Percentiles rank a stretch among this genome's conserved stretches.
Evolutionary conservation across 2,329 filamentous ascomycete species (phyloP).

Genomic region (Ophiocordyceps camponoti-leonardi): DNA sequence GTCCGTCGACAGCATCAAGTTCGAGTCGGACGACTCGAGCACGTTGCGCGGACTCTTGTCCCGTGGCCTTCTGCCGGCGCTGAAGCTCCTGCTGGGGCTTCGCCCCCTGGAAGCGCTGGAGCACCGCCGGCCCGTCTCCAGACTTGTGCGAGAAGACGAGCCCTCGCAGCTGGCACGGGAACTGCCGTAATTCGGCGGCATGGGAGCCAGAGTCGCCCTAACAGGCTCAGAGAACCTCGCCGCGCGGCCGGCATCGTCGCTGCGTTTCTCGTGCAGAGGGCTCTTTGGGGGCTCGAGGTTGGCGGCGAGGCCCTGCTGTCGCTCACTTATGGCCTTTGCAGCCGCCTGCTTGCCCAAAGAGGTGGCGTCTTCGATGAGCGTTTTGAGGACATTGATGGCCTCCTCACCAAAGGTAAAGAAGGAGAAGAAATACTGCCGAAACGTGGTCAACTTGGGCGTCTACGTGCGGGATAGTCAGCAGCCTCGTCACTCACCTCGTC

Average conservation of each 20-base stretch:
- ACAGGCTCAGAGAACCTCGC: constrained; percentile 36
- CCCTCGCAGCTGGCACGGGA: constrained; percentile 38
- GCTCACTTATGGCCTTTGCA: constrained; percentile 6
- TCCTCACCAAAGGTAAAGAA: constrained; percentile 81
- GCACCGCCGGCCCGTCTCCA: constrained; percentile 31
- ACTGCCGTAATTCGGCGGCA: constrained; percentile 27
- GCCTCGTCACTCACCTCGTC: constrained; percentile 50
- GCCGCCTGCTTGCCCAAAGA: constrained; percentile 14
- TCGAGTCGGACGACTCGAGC: constrained; percentile 56
- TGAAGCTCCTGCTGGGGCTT: constrained; percentile 43
- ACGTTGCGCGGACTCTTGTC: constrained; percentile 30
- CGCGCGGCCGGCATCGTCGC: constrained; percentile 3
- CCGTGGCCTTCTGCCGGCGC: constrained; percentile 34
- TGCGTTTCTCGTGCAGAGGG: constrained; percentile 5
- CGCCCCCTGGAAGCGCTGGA: constrained; percentile 23
- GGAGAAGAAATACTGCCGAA: constrained; percentile 72
- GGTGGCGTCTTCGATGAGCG: constrained; percentile 49
- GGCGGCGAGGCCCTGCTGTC: constrained; percentile 3
- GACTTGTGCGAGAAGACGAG: constrained; percentile 26
- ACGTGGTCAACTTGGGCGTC: background rate
- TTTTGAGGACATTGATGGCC: constrained; percentile 61
- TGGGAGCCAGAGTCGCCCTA: constrained; percentile 40
- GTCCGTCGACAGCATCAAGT: constrained; percentile 52
- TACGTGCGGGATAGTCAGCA: background rate
- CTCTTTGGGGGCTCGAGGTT: constrained; percentile 10